Percentiles rank a stretch among this genome's conserved stretches.
phyloP scores from a whole-genome alignment of 1,284 basidiomycete genomes.

The Hemileia vastatrix region DNA sequence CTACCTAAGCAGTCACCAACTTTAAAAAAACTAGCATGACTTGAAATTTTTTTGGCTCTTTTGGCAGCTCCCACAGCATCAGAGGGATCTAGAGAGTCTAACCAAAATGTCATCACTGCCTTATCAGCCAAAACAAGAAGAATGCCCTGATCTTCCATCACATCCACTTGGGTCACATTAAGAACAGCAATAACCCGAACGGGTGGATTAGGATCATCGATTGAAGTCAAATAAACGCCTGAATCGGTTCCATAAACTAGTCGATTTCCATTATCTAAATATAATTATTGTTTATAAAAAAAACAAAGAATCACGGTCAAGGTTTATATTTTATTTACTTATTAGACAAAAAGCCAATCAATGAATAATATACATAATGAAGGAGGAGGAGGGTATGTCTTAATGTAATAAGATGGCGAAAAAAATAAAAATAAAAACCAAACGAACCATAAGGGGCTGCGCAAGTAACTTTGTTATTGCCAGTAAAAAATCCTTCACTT shows the following conservation, averaged over 20 bases:
- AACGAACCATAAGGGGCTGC: slow-evolving; percentile 83
- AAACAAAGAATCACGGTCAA: no score
- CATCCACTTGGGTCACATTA: slow-evolving; percentile 89
- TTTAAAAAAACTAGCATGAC: slow-evolving; percentile 97
- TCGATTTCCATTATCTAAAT: slow-evolving; percentile 68
- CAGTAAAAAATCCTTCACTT: slow-evolving; percentile 77
- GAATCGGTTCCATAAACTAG: slow-evolving; percentile 95
- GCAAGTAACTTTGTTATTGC: slow-evolving; percentile 77
- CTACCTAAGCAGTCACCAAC: slow-evolving; percentile 83
- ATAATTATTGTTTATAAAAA: no score
- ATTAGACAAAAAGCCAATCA: background rate
- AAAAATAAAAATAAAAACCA: slow-evolving; percentile 1
- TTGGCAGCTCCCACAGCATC: slow-evolving; percentile 86
- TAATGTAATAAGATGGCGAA: background rate
- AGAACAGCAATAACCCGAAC: slow-evolving; percentile 78
- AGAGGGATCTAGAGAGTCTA: slow-evolving; percentile 80
- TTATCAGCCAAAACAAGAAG: slow-evolving; percentile 75
- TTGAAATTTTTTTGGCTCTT: slow-evolving; percentile 86
- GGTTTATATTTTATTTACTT: background rate
- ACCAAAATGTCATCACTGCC: slow-evolving; percentile 80
- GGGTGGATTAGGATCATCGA: slow-evolving; percentile 66
- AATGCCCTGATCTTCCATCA: slow-evolving; percentile 91
- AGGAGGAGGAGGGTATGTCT: no score
- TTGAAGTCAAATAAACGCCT: slow-evolving; percentile 85
- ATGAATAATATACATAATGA: background rate